A percentile compares a stretch with the other conserved stretches of the same genome.
phyloP scores from a whole-genome alignment of 257 asterid genomes.

The Solanum pinnatisectum region DNA sequence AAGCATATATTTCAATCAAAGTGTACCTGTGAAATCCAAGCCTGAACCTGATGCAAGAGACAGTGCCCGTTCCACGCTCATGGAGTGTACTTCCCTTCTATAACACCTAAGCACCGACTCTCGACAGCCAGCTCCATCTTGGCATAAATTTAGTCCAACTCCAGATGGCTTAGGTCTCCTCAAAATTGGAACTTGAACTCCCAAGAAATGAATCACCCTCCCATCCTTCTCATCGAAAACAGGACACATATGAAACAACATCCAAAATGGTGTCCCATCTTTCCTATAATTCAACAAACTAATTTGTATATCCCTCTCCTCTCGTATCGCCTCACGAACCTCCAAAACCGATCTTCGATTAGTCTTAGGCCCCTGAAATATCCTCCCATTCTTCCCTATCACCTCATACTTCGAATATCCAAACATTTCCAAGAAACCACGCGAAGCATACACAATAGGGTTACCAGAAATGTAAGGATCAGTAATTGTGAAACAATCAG shows the following conservation, averaged over 20 bases:
- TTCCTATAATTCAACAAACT: slow-evolving; percentile 80
- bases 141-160: slow-evolving; percentile 18
- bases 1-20: not conserved
- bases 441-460: slow-evolving; percentile 87
- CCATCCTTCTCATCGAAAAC: slow-evolving; percentile 66
- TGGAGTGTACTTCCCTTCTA: slow-evolving; percentile 60
- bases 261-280: slow-evolving; percentile 92
- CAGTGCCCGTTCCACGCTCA: slow-evolving; percentile 20
- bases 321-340: slow-evolving; percentile 81
- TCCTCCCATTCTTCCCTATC: slow-evolving; percentile 77
- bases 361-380: slow-evolving; percentile 84
- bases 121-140: slow-evolving; percentile 26
- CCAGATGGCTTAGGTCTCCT: slow-evolving; percentile 28
- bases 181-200: slow-evolving; percentile 57
- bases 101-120: slow-evolving; percentile 54
- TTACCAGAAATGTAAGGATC: slow-evolving; percentile 88
- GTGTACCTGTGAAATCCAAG: slow-evolving; percentile 44
- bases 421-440: slow-evolving; percentile 64
- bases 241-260: slow-evolving; percentile 83
- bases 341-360: slow-evolving; percentile 71
- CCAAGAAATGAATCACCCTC: slow-evolving; percentile 41
- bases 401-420: slow-evolving; percentile 82
- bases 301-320: slow-evolving; percentile 52
- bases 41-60: slow-evolving; percentile 20
- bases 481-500: slow-evolving; percentile 69